A percentile compares a stretch with the other conserved stretches of the same genome.
phyloP scores from a whole-genome alignment of 805 yeast genomes.

The Wickerhamomyces canadensis region DNA sequence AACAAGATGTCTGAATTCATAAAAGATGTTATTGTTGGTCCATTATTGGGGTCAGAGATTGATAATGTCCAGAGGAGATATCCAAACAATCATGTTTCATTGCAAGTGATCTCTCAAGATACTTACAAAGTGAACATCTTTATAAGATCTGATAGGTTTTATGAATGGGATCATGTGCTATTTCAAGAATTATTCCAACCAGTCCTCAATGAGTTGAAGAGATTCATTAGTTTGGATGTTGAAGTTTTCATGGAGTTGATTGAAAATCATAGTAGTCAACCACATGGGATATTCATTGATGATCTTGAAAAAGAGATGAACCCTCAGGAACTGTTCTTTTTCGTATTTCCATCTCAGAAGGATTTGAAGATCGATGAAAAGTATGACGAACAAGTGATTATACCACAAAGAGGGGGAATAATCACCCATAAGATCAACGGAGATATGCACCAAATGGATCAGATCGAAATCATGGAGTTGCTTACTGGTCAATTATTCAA shows the following conservation, averaged over 20 bases:
- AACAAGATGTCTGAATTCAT: constrained; percentile 9
- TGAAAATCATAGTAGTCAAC: too few relatives aligned
- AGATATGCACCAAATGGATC: constrained; percentile 6
- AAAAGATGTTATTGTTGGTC: constrained; percentile 7
- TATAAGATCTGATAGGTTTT: background rate
- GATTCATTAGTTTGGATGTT: constrained; percentile 4
- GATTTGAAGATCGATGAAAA: background rate
- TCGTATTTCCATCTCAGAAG: background rate
- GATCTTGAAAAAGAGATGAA: constrained; percentile 1
- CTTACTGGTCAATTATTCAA: constrained; percentile 8
- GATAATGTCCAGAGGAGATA: background rate
- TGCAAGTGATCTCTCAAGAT: background rate
- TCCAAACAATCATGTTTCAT: background rate
- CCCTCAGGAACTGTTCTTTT: constrained; percentile 3
- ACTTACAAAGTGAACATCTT: constrained; percentile 1
- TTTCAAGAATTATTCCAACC: constrained; percentile 6
- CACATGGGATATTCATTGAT: background rate
- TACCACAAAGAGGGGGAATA: constrained; percentile 1
- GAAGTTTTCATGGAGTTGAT: background rate
- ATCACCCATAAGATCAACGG: background rate
- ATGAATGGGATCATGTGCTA: constrained; percentile 12
- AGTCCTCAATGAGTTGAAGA: constrained; percentile 6
- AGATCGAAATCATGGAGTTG: constrained; percentile 9
- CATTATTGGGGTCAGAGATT: constrained; percentile 6
- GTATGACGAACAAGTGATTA: background rate